Conservation (phyloP, 2,329 filamentous ascomycete genomes). For the Diaporthe citriasiana region DNA sequence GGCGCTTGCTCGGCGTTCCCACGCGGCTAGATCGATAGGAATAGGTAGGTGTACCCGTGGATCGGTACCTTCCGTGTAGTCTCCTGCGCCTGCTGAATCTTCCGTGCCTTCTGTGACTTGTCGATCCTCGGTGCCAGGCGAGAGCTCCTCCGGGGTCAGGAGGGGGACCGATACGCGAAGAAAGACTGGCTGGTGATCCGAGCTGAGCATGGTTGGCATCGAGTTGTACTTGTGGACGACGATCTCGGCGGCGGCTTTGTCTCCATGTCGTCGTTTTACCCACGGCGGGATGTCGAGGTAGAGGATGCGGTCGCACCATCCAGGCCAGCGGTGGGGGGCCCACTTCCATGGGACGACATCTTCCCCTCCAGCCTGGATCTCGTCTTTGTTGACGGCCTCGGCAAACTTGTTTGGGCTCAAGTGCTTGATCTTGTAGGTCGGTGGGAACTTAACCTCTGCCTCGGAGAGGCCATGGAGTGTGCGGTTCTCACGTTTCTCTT, state of each 20-base stretch:
- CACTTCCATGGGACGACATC: conserved; percentile 73
- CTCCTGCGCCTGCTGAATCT: conserved; percentile 22
- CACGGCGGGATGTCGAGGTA: conserved; percentile 76
- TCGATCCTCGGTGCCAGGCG: conserved; percentile 44
- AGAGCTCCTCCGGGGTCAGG: conserved; percentile 57
- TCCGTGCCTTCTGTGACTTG: conserved; percentile 7
- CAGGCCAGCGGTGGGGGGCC: conserved; percentile 86
- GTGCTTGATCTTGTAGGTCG: conserved; percentile 90
- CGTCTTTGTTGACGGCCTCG: conserved; percentile 47
- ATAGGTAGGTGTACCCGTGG: conserved; percentile 63
- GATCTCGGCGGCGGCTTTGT: conserved; percentile 49
- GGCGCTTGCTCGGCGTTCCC: conserved; percentile 64
- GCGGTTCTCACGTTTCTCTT: conserved; percentile 76
- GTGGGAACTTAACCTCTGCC: conserved; percentile 82
- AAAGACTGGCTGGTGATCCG: conserved; percentile 89
- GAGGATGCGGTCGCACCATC: conserved; percentile 93
- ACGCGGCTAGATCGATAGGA: conserved; percentile 68
- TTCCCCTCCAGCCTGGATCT: conserved; percentile 45
- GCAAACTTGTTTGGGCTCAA: conserved; percentile 51
- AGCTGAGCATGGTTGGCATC: conserved; percentile 83
- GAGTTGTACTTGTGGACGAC: conserved; percentile 78
- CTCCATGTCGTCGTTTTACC: conserved; percentile 53
- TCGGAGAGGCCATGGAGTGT: conserved; percentile 86
- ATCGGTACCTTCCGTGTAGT: conserved; percentile 48
- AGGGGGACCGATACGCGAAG: conserved; percentile 78